Evolutionary conservation across 257 asterid genomes (phyloP), one percentile per base, ranked within the genome.

Genomic region (Forsythia suspensa): DNA sequence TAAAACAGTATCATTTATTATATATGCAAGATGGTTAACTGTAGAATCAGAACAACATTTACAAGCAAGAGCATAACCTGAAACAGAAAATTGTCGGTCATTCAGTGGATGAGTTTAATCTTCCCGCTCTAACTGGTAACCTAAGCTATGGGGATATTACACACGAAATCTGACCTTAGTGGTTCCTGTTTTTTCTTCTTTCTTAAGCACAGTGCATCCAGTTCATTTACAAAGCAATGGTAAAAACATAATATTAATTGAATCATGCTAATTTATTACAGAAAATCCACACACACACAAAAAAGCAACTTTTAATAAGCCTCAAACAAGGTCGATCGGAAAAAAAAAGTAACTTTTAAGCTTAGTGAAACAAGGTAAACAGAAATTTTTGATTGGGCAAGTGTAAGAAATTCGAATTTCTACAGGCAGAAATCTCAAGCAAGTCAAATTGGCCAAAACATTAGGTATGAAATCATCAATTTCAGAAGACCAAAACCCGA

Each of bases 21-120:
- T 16, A 37, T 21, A 43, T 46, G 40, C 20, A 20, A 44, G 80
- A 73, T 42, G 13, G 11, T 70, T 66, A n/a, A n/a, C n/a, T n/a
- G n/a, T n/a, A 80, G 55, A 80, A 80, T 6, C 70, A 63, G 44
- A 78, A 85, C 57, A 59, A 24, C 18, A 61, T 73, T 74, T 86
- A 61, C 72, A 96, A 69, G 96, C 98, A 90, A 96, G 96, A 71
- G 97, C 99, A 89, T 94, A 94, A 80, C 99, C 98, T 96, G 90
- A 81, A 84, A 79, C 66, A 76, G 24, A 16, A 80, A 24, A 77
- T 20, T 55, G 55, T 39, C 21, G 36, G 34, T 51, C 68, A 29
- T n/a, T 52, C 29, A n/a, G n/a, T 65, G 68, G 72, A 44, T 46
- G 12, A 37, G 52, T 73, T 79, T 48, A 71, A 18, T 7, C 21